These are phyloP conservation scores for Plasmodium sp. DNA, from an alignment of 169 alveolate species.

Conservation along the genomic window DNA sequence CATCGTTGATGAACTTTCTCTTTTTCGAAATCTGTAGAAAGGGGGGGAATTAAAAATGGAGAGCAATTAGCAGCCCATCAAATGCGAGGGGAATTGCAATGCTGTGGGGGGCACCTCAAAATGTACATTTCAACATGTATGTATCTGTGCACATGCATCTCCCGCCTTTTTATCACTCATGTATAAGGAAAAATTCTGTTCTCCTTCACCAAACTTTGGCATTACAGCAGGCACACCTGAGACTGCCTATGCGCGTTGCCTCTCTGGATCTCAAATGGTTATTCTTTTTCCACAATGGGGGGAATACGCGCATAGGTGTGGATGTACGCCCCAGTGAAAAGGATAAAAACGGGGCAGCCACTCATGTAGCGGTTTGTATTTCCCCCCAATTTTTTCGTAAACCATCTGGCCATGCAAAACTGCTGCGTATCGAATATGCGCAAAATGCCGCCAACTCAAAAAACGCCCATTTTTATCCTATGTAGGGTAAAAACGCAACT, in stretches of 20 bases:
- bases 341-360: background rate
- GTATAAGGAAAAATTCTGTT: background rate
- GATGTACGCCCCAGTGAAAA: background rate
- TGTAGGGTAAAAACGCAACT: background rate
- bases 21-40: slow-evolving; percentile 91
- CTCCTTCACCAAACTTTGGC: background rate
- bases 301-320: background rate
- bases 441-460: background rate
- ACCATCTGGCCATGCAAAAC: background rate
- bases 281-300: background rate
- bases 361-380: background rate
- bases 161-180: slow-evolving; percentile 11
- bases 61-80: background rate
- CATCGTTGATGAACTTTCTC: slow-evolving; percentile 98
- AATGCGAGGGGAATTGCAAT: background rate
- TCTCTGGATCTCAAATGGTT: background rate
- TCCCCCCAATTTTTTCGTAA: background rate
- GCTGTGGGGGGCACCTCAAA: background rate
- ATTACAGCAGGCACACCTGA: background rate
- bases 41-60: background rate
- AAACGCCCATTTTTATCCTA: slow-evolving; percentile 34
- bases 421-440: background rate
- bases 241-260: background rate
- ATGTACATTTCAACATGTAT: background rate
- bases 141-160: background rate